Percentiles rank a stretch among this genome's conserved stretches.
These are phyloP conservation scores for Corinectria fuckeliana DNA, from an alignment of 2,329 filamentous ascomycete species.

Conservation along the genomic window DNA sequence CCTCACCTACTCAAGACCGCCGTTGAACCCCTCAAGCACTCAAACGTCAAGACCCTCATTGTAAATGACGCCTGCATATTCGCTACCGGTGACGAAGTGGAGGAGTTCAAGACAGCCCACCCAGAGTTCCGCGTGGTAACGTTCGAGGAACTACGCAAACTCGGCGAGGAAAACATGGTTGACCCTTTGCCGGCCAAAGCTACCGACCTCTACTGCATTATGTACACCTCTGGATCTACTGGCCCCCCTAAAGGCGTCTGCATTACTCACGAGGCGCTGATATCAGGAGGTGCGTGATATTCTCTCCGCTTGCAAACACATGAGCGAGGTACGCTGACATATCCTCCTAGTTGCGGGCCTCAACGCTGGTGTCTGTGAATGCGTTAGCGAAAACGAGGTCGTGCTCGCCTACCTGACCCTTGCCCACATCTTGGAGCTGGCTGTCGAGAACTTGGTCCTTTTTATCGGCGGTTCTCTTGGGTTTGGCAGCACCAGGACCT, in stretches of 20 bases:
- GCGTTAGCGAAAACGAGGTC: constrained; percentile 76
- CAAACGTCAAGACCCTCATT: constrained; percentile 63
- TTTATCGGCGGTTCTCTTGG: constrained; percentile 90
- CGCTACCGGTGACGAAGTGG: constrained; percentile 55
- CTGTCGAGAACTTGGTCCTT: constrained; percentile 88
- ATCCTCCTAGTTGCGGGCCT: constrained; percentile 71
- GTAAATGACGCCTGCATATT: constrained; percentile 66
- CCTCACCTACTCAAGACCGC: constrained; percentile 74
- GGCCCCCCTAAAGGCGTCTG: constrained; percentile 88
- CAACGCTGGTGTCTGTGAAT: constrained; percentile 75
- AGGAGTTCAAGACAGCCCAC: constrained; percentile 62
- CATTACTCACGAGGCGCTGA: constrained; percentile 79
- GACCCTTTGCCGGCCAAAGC: constrained; percentile 74
- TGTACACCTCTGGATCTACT: constrained; percentile 88
- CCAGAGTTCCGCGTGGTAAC: constrained; percentile 59
- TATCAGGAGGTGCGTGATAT: constrained; percentile 67
- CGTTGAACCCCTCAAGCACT: constrained; percentile 59
- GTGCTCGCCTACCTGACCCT: constrained; percentile 91
- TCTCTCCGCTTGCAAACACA: neutral
- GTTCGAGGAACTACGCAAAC: constrained; percentile 58
- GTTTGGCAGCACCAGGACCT: constrained; percentile 86
- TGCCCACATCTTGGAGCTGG: constrained; percentile 94
- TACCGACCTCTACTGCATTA: constrained; percentile 80
- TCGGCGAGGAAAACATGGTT: constrained; percentile 69
- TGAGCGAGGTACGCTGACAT: neutral